Percentiles rank a stretch among this genome's conserved stretches.
phyloP scores from a whole-genome alignment of 345 rosid species.

The Populus ilicifolia region DNA sequence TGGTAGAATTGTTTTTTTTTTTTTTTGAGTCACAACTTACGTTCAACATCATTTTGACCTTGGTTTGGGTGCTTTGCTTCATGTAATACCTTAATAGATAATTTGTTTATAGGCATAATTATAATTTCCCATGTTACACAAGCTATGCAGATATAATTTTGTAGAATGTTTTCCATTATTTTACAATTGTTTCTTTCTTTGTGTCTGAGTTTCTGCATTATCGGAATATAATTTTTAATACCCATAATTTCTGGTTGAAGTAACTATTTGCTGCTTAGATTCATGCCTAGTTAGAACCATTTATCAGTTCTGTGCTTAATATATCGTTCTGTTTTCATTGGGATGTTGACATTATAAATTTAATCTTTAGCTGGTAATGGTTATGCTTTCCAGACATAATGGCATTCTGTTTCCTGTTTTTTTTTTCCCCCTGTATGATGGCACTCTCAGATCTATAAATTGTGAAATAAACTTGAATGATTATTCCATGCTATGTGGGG shows the following conservation, averaged over 20 bases:
- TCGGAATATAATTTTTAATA: not conserved
- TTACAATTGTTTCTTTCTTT: not conserved
- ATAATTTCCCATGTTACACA: not conserved
- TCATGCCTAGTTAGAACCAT: not conserved
- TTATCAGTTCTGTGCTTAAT: not conserved
- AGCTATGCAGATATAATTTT: not conserved
- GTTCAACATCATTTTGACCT: not conserved
- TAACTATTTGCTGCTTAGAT: not conserved
- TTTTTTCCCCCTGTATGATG: not conserved
- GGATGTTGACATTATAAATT: not conserved
- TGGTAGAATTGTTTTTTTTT: not conserved
- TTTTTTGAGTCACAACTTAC: not conserved
- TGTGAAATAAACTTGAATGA: not conserved
- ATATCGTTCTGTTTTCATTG: not conserved
- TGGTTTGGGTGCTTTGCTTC: not conserved
- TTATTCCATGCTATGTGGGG: not conserved
- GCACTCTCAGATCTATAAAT: not conserved
- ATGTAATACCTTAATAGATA: no score
- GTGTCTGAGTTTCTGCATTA: not conserved
- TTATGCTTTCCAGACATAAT: not conserved
- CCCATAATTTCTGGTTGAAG: not conserved
- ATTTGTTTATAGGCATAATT: no score
- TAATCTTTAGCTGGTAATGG: not conserved
- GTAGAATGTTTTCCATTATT: not conserved
- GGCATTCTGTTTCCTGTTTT: not conserved